Evolutionary conservation across 106 monocot species (phyloP).

Genomic region (Iris macrosiphon): DNA sequence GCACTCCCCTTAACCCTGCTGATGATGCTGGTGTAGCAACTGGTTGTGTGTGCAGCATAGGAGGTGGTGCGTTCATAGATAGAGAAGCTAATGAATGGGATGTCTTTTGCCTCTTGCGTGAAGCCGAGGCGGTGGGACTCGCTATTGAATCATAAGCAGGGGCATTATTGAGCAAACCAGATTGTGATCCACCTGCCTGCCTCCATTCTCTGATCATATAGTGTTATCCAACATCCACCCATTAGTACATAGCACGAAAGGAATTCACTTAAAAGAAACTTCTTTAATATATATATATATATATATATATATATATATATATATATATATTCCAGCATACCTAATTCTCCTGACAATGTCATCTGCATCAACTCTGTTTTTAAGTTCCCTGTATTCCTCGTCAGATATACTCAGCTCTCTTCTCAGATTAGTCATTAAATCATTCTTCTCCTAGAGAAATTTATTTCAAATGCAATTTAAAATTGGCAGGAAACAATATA

Average conservation of each 20-base stretch:
- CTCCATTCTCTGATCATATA: conserved; percentile 47
- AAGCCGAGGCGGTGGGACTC: conserved; percentile 55
- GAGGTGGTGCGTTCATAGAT: conserved; percentile 38
- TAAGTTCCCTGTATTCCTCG: conserved; percentile 70
- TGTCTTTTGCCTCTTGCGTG: conserved; percentile 72
- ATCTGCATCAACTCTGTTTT: conserved; percentile 74
- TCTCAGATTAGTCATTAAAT: conserved; percentile 81
- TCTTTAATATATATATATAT: no score
- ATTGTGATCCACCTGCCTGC: conserved; percentile 42
- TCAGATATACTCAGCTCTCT: conserved; percentile 81
- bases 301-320: no score
- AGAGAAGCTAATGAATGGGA: conserved; percentile 52
- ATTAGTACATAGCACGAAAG: no score
- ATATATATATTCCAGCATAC: conserved; percentile 19
- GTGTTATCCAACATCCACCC: no score
- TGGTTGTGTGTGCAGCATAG: conserved; percentile 42
- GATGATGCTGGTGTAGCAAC: conserved; percentile 35
- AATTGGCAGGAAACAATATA: no score
- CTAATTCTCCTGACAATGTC: conserved; percentile 63
- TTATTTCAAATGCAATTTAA: background rate
- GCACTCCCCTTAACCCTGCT: conserved; percentile 53
- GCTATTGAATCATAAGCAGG: conserved; percentile 39
- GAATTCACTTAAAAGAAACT: no score
- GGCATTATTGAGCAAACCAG: conserved; percentile 23
- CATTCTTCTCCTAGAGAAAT: conserved; percentile 70